Base-by-base conservation (phyloP, 2,329 filamentous ascomycete species). In the Sporothrix mexicana region DNA sequence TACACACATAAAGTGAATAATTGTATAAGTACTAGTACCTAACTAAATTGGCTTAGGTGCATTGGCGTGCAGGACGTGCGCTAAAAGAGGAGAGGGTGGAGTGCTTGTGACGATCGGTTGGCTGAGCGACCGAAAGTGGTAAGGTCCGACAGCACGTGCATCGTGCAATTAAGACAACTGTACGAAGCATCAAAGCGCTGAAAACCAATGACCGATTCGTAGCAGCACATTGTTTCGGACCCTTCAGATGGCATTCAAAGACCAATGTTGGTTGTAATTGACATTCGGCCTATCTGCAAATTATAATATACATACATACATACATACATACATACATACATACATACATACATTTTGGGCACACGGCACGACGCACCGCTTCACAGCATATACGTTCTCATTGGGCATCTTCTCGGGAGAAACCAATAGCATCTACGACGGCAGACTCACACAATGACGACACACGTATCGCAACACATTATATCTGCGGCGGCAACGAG, bases 41-140 rank as follows among this genome's bases (percentile, higher is more conserved):
- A 1, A 3, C 61, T 25, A 36, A 51, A 49, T 15, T 66, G 41
- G 62, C 20, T 4, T 43, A 66, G 43, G 30, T 61, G 12, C 62
- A 49, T 12, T 20, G 25, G 25, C 47, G 47, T 15, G 49, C 30
- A 55, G 43, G 51, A 25, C n/a, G 49, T 61, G 55, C 49, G 55
- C 43, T 70, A 70, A 62, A 49, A 62, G 20, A 62, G 69, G 41
- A 15, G 30, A 49, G n/a, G 36, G 30, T 59, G 67, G 67, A 49
- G 15, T 66, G 45, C 23, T 20, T 17, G 43, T 36, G 64, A 15
- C 64, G 53, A 55, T 30, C 45, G 23, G 69, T 70, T 70, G 69
- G 69, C 69, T 70, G 69, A 70, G 69, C 69, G 69, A 70, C 69
- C 43, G 57, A 45, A 61, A 61, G 68, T 12, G 53, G 55, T 45